These are phyloP conservation scores for Annulohypoxylon moriforme DNA, from an alignment of 495 filamentous ascomycete genomes.

Conservation along the genomic window DNA sequence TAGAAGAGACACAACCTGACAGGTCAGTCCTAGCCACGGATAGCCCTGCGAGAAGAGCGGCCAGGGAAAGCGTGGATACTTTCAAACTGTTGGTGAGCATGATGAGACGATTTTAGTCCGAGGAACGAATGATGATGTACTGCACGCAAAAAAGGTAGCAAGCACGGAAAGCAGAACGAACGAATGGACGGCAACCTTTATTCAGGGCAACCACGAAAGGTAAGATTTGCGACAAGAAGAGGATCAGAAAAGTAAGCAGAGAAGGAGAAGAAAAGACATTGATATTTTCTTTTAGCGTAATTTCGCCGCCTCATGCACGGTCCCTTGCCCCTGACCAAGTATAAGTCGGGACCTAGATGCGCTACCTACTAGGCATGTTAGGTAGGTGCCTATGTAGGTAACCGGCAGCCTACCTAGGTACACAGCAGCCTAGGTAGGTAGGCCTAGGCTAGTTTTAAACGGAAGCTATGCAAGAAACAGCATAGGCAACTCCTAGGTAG, in stretches of 20 bases:
- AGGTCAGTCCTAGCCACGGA: constrained; percentile 60
- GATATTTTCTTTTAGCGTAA: constrained; percentile 20
- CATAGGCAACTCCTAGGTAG: not conserved
- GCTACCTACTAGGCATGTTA: no score
- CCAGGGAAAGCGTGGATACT: constrained; percentile 36
- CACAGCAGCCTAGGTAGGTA: no score
- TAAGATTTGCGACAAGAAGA: constrained; percentile 20
- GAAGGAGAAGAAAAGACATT: not conserved
- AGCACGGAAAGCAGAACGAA: constrained; percentile 13
- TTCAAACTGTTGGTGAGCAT: constrained; percentile 33
- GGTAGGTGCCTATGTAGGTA: no score
- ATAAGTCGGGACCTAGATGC: no score
- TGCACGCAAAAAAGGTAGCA: not conserved
- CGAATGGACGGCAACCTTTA: constrained; percentile 28
- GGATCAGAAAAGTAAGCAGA: not conserved
- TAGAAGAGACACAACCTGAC: constrained; percentile 54
- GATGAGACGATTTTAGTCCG: not conserved
- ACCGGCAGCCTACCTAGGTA: not conserved
- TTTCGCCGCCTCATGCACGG: constrained; percentile 9
- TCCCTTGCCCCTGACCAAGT: constrained; percentile 2
- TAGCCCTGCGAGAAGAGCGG: constrained; percentile 33
- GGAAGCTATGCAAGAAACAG: not conserved
- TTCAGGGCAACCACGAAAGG: constrained; percentile 23
- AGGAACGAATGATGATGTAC: not conserved
- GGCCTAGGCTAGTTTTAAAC: not conserved